These are phyloP conservation scores for Dioscorea cayenensis DNA, from an alignment of 116 monocot species.

Conservation along the genomic window DNA sequence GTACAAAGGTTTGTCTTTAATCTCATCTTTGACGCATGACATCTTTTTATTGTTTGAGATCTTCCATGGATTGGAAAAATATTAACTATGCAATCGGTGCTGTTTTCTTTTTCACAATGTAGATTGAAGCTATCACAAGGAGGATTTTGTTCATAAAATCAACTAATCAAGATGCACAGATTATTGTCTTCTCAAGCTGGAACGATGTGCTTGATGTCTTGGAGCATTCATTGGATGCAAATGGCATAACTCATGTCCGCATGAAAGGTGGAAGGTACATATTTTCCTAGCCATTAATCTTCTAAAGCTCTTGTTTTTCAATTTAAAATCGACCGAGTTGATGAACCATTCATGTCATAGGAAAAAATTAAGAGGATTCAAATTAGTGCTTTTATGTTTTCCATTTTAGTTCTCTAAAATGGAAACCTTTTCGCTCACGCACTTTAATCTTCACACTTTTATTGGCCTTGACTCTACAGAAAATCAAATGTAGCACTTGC, in stretches of 20 bases:
- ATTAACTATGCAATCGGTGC: not conserved
- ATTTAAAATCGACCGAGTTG: not conserved
- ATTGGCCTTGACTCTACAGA: constrained; percentile 24
- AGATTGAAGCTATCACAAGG: constrained; percentile 92
- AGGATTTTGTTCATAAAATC: constrained; percentile 79
- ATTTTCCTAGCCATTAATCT: not conserved
- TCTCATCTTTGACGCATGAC: not conserved
- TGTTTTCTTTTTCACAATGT: constrained; percentile 3
- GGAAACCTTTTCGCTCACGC: not conserved
- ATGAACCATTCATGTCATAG: too few species aligned
- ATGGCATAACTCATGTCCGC: constrained; percentile 59
- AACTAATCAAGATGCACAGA: constrained; percentile 60
- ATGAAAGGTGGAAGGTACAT: constrained; percentile 99
- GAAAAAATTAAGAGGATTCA: too few species aligned
- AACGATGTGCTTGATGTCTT: constrained; percentile 96
- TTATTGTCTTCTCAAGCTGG: constrained; percentile 95
- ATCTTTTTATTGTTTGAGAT: not conserved
- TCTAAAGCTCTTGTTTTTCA: not conserved
- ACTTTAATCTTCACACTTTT: not conserved
- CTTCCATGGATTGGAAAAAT: not conserved
- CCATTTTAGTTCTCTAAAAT: too few species aligned
- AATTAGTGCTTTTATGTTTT: too few species aligned
- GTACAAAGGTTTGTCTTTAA: constrained; percentile 70
- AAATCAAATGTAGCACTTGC: constrained; percentile 76
- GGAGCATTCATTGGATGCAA: constrained; percentile 72